Conservation (phyloP, 768 basidiomycete genomes). For the Hericium rajendrae region DNA sequence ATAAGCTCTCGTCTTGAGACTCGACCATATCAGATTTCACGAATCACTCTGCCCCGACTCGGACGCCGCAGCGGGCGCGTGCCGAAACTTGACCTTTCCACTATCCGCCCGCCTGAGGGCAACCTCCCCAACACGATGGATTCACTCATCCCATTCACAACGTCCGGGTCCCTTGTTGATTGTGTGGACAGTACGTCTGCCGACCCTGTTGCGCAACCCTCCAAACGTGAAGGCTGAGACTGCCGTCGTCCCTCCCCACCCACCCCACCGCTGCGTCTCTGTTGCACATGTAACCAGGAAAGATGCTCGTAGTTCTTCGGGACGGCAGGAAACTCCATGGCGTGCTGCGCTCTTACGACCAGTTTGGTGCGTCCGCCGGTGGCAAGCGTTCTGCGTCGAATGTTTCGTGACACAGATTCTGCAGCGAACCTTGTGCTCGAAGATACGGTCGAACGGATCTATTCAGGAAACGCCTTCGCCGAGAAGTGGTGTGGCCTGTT, state of each 20-base stretch:
- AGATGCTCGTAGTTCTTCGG: slow-evolving; percentile 94
- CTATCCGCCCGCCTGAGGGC: neutral
- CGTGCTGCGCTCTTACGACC: slow-evolving; percentile 94
- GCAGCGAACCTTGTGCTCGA: slow-evolving; percentile 95
- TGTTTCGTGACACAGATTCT: neutral
- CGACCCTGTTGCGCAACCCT: slow-evolving; percentile 22
- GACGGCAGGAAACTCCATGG: slow-evolving; percentile 96
- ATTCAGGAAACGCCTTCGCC: slow-evolving; percentile 79
- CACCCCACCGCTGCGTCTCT: slow-evolving; percentile 7
- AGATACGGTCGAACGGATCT: slow-evolving; percentile 91
- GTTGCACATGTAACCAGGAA: slow-evolving; percentile 47
- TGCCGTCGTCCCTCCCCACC: slow-evolving; percentile 10
- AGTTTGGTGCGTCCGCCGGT: slow-evolving; percentile 66
- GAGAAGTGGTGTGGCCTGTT: slow-evolving; percentile 85
- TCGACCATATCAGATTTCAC: no score
- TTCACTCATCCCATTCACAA: slow-evolving; percentile 96
- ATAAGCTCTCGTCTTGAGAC: no score
- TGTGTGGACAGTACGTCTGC: slow-evolving; percentile 99
- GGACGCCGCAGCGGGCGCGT: neutral
- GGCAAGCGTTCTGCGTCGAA: neutral
- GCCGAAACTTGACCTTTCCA: neutral
- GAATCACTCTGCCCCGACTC: no score
- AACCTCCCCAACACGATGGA: slow-evolving; percentile 50
- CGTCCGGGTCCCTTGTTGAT: slow-evolving; percentile 96
- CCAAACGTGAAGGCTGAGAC: slow-evolving; percentile 17